Conservation (phyloP, 1,139 yeast species). For the Williopsis jadinii region DNA sequence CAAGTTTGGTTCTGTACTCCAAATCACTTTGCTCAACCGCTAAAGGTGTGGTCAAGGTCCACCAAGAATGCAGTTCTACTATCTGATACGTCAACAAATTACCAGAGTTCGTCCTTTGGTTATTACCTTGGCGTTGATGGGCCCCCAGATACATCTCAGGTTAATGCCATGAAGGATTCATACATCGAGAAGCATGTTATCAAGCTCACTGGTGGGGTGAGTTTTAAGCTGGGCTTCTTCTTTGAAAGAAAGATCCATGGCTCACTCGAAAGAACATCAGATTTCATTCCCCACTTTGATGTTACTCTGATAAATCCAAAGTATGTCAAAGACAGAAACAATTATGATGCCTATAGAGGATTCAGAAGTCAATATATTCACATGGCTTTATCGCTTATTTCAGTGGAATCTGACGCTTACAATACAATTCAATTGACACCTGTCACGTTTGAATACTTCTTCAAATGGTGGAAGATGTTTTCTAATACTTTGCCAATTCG, state of each 20-base stretch:
- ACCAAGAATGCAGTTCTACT: conserved; percentile 37
- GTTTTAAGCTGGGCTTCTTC: conserved; percentile 49
- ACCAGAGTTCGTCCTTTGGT: conserved; percentile 43
- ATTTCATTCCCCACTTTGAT: conserved; percentile 66
- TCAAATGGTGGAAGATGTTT: conserved; percentile 78
- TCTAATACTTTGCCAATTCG: conserved; percentile 72
- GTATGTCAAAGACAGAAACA: conserved; percentile 35
- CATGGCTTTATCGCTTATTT: conserved; percentile 63
- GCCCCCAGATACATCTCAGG: conserved; percentile 15
- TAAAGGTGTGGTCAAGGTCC: conserved; percentile 55
- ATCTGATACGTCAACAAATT: conserved; percentile 34
- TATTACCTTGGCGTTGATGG: conserved; percentile 34
- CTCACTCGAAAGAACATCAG: conserved; percentile 37
- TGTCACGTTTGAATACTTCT: conserved; percentile 56
- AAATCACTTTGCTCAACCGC: conserved; percentile 51
- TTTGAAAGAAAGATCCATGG: conserved; percentile 40
- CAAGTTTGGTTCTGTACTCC: conserved; percentile 67
- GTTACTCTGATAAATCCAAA: conserved; percentile 60
- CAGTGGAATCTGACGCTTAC: conserved; percentile 38
- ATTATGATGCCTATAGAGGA: conserved; percentile 70
- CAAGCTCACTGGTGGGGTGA: conserved; percentile 53
- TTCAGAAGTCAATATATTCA: conserved; percentile 78
- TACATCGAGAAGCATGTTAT: conserved; percentile 48
- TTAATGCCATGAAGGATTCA: conserved; percentile 17
- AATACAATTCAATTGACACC: conserved; percentile 80